phyloP scores from a whole-genome alignment of 2,329 filamentous ascomycete genomes.

The Neospermospora avenae region DNA sequence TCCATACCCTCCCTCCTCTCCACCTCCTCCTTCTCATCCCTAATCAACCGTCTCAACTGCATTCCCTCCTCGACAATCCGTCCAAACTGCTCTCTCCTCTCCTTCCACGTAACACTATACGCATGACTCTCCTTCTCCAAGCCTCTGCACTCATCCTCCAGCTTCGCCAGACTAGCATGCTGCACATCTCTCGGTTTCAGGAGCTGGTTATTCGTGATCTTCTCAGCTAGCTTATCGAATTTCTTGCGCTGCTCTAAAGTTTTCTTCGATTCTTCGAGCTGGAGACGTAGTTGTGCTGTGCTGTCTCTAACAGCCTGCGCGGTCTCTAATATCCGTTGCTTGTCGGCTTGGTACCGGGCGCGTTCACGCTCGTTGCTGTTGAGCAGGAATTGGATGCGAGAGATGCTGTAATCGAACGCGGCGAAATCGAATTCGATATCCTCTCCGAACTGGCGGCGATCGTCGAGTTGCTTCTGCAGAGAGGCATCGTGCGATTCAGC shows the following conservation, averaged over 20 bases:
- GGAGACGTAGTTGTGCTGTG: constrained; percentile 67
- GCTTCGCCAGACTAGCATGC: constrained; percentile 69
- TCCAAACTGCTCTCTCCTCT: constrained; percentile 82
- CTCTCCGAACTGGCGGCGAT: constrained; percentile 69
- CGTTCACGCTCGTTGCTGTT: constrained; percentile 81
- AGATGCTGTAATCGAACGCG: constrained; percentile 80
- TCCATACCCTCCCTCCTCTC: constrained; percentile 83
- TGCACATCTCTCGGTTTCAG: constrained; percentile 84
- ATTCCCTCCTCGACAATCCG: constrained; percentile 89
- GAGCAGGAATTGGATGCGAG: constrained; percentile 82
- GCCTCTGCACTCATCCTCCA: constrained; percentile 85
- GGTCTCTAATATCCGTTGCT: constrained; percentile 72
- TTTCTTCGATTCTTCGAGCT: constrained; percentile 72
- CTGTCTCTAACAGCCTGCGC: constrained; percentile 75
- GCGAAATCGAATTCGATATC: constrained; percentile 87
- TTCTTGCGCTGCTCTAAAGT: constrained; percentile 75
- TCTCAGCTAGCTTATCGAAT: constrained; percentile 85
- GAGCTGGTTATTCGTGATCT: constrained; percentile 77
- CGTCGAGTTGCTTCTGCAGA: constrained; percentile 48
- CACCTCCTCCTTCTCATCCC: constrained; percentile 93
- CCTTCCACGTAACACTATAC: constrained; percentile 79
- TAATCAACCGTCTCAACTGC: constrained; percentile 77
- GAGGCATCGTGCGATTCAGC: constrained; percentile 43
- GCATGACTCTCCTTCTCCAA: constrained; percentile 79
- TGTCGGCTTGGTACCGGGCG: constrained; percentile 77